phyloP scores from a whole-genome alignment of 2,329 filamentous ascomycete genomes.

The Leptographium flavum region DNA sequence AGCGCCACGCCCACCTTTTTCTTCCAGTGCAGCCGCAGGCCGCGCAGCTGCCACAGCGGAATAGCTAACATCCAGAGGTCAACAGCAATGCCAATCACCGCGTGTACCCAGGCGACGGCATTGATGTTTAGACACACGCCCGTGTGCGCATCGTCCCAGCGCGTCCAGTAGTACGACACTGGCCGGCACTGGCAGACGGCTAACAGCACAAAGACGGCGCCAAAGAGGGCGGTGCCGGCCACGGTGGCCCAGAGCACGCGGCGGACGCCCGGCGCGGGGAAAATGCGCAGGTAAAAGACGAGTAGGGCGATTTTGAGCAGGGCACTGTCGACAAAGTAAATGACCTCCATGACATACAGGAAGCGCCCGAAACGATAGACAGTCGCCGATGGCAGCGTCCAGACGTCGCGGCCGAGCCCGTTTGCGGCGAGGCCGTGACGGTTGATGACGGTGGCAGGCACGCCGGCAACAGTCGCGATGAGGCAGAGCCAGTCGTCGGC shows the following conservation, averaged over 20 bases:
- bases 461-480: constrained; percentile 16
- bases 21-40: constrained; percentile 26
- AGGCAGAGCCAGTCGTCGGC: constrained; percentile 23
- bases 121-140: constrained; percentile 37
- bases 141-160: constrained; percentile 31
- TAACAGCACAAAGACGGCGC: constrained; percentile 26
- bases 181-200: constrained; percentile 36
- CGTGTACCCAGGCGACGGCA: constrained; percentile 33
- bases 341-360: constrained; percentile 24
- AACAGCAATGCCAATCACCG: constrained; percentile 33
- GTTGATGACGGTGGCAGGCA: constrained; percentile 17
- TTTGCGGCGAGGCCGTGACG: constrained; percentile 17
- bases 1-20: constrained; percentile 29
- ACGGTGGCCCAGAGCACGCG: constrained; percentile 26
- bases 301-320: constrained; percentile 36
- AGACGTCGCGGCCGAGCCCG: constrained; percentile 36
- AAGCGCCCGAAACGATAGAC: constrained; percentile 28
- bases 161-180: constrained; percentile 34
- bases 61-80: constrained; percentile 37
- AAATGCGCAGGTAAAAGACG: constrained; percentile 40
- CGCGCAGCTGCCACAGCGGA: constrained; percentile 27
- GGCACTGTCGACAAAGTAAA: constrained; percentile 32
- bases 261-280: constrained; percentile 24
- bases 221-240: constrained; percentile 22
- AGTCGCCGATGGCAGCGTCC: constrained; percentile 26